Conservation (phyloP, 495 filamentous ascomycete genomes). For the Lasiosphaeriaceae sp. region DNA sequence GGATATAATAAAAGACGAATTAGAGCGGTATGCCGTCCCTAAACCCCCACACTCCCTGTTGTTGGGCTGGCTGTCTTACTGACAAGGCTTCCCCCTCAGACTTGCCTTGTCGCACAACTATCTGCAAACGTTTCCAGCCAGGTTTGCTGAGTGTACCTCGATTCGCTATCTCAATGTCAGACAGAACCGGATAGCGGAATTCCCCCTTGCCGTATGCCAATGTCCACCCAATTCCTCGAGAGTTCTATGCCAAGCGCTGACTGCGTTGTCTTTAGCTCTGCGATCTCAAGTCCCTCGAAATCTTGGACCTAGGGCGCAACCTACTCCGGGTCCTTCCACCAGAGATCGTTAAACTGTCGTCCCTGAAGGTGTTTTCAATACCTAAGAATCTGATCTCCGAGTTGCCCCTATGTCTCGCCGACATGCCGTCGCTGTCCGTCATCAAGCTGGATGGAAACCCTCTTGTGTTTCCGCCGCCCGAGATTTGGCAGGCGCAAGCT, state of each 20-base stretch:
- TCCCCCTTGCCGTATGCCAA: conserved; percentile 72
- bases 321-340: conserved; percentile 72
- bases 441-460: conserved; percentile 87
- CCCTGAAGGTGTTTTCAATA: conserved; percentile 72
- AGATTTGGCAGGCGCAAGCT: conserved; percentile 48
- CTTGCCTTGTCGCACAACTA: conserved; percentile 88
- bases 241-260: conserved; percentile 4
- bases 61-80: background rate
- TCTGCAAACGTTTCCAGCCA: conserved; percentile 68
- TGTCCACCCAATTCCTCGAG: background rate
- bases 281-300: conserved; percentile 80
- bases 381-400: conserved; percentile 82
- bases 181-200: conserved; percentile 80
- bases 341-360: conserved; percentile 72
- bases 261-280: conserved; percentile 50
- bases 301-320: conserved; percentile 87
- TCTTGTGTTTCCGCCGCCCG: conserved; percentile 62
- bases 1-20: conserved; percentile 86
- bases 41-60: background rate
- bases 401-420: conserved; percentile 75
- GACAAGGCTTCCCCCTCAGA: conserved; percentile 40
- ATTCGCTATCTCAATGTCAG: conserved; percentile 94
- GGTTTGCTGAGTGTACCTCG: conserved; percentile 80
- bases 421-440: conserved; percentile 83
- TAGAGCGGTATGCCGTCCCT: conserved; percentile 64